These are phyloP conservation scores for Hypoxylon sp. DNA, from an alignment of 2,329 filamentous ascomycete species.

Conservation along the genomic window DNA sequence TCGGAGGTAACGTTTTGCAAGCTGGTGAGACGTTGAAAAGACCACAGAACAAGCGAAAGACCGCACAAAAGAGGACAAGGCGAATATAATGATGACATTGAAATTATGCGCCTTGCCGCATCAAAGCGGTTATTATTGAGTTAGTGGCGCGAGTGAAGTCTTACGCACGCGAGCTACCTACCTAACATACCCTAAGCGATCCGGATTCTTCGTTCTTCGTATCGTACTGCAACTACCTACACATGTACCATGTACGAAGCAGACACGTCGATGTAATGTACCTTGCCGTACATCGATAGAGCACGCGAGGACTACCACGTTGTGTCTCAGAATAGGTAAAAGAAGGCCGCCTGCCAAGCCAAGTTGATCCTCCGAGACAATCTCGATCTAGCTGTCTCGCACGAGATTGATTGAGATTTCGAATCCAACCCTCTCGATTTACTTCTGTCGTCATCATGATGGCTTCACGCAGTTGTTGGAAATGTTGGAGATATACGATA, in stretches of 20 bases:
- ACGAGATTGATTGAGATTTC: conserved; percentile 43
- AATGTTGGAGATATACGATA: conserved; percentile 32
- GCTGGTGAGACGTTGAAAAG: background rate
- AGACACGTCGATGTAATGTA: conserved; percentile 24
- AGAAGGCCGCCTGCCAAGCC: conserved; percentile 20
- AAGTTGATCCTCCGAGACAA: conserved; percentile 41
- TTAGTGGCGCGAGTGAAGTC: conserved; percentile 1
- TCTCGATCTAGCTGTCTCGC: conserved; percentile 39
- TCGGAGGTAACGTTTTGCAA: background rate
- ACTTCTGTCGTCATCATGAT: conserved; percentile 41
- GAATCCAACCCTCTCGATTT: conserved; percentile 36
- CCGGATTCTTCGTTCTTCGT: conserved; percentile 5
- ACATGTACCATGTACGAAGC: conserved; percentile 27
- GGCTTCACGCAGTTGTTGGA: conserved; percentile 15
- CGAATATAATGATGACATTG: conserved; percentile 9
- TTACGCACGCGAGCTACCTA: conserved; percentile 20
- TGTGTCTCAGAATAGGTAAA: conserved; percentile 42
- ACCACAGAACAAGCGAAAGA: background rate
- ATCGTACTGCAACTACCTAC: conserved; percentile 10
- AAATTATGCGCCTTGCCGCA: conserved; percentile 11
- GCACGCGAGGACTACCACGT: conserved; percentile 45
- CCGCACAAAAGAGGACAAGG: conserved; percentile 6
- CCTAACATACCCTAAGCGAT: conserved; percentile 12
- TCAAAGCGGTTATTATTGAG: conserved; percentile 11
- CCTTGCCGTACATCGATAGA: conserved; percentile 17